Percentiles rank a stretch among this genome's conserved stretches.
These are phyloP conservation scores for Ascoidea asiatica DNA, from an alignment of 805 yeast species.

Conservation along the genomic window DNA sequence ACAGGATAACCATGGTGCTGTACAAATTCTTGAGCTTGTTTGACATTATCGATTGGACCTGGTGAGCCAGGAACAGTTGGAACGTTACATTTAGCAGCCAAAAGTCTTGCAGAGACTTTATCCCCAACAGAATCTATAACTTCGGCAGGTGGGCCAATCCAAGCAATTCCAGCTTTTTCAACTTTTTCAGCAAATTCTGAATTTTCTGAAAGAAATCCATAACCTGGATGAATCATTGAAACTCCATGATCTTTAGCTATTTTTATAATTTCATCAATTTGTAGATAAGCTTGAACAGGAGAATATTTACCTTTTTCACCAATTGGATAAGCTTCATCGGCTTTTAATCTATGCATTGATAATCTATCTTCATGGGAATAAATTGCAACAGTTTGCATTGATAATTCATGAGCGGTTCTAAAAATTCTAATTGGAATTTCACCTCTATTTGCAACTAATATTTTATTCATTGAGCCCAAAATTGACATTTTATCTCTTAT, in stretches of 20 bases:
- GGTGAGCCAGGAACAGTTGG: conserved; percentile 98
- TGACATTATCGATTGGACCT: conserved; percentile 78
- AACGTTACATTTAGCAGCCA: conserved; percentile 71
- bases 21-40: conserved; percentile 72
- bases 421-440: conserved; percentile 82
- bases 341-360: conserved; percentile 89
- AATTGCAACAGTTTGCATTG: conserved; percentile 94
- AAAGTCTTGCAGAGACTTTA: conserved; percentile 84
- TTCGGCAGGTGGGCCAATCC: conserved; percentile 87
- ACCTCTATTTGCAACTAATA: conserved; percentile 75
- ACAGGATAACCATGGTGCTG: conserved; percentile 85
- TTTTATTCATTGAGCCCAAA: conserved; percentile 32
- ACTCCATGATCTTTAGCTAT: conserved; percentile 72
- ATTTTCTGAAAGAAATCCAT: conserved; percentile 84
- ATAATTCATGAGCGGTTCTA: conserved; percentile 93
- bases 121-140: conserved; percentile 95
- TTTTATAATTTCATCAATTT: conserved; percentile 84
- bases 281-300: conserved; percentile 93
- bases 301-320: conserved; percentile 83
- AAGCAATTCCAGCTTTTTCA: conserved; percentile 77
- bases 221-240: conserved; percentile 87
- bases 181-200: conserved; percentile 89
- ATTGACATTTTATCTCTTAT: conserved; percentile 14
- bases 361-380: conserved; percentile 92
- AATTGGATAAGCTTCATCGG: conserved; percentile 86